Evolutionary conservation across 2,329 filamentous ascomycete species (phyloP), one percentile per base, ranked within the genome.

Genomic region (Lecanicillium sp.): DNA sequence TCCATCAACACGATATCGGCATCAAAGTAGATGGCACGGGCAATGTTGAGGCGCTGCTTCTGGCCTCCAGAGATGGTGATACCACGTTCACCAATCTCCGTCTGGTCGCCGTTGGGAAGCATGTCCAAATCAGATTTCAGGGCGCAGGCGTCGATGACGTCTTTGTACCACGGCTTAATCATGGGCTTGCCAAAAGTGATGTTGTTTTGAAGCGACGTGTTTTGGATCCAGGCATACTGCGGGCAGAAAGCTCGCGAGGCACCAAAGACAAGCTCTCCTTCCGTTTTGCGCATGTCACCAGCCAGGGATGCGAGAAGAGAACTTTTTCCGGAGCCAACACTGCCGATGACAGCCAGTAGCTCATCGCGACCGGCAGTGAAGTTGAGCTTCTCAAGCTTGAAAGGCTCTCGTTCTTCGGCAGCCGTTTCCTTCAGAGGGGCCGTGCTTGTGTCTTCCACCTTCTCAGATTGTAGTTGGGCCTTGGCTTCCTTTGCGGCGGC

Each of bases 181-280:
- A 85, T 79, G 0, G 81, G 78, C 56, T 89, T 91, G 10, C 91
- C 91, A 59, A 97, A 97, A 0, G 89, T 67, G 51, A 98, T 95
- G 59, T 98, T 98, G 27, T 95, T 81, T 52, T 81, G 83, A 3
- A 97, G 78, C 1, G 85, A 87, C 0, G 89, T 77, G 60, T 97
- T 97, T 62, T 97, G 91, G 41, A 98, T 95, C 93, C 93, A 98
- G 0, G 93, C 88, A 60, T 95, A 95, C 62, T 98, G 91, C 0
- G 91, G 91, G 55, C 93, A 97, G 59, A 95, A 96, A 0, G 91
- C 88, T 52, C 90, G 77, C 3, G 82, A 84, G 0, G 88, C 88
- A 33, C 90, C 87, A 56, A 93, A 77, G 0, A 80, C 77, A 5
- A 94, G 77, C 30, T 84, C 76, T 10, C 90, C 90, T 3, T 68